Base-by-base conservation (phyloP, 1,284 basidiomycete genomes). In the Cryptococcus sp. region DNA sequence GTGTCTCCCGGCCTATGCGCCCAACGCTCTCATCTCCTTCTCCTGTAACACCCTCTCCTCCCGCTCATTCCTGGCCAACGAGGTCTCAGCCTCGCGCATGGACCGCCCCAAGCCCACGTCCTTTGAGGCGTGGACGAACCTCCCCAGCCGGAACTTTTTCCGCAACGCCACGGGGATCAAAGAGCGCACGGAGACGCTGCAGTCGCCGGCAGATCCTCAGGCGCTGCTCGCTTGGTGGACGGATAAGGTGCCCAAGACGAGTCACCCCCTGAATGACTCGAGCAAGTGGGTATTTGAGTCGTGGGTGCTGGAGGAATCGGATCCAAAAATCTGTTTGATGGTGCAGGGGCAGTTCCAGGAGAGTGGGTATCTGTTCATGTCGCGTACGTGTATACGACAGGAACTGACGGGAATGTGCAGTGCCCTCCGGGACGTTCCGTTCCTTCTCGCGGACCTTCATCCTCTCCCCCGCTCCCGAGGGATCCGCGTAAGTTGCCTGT, bases 361-460 rank as follows among this genome's bases (percentile, higher is more conserved):
- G 82, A 80, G 92, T 92, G 68, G 67, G 86, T 80, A 11, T 46
- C 20, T 46, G 12, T 40, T 46, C 9, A 12, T 47, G 46, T 13
- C n/a, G 15, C n/a, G 45, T 12, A 28, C 9, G n/a, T 21, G 8
- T 28, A n/a, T 13, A 61, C 46, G 35, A 21, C 21, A 18, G 20
- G 11, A 23, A 15, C 45, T 42, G 15, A 44, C 15, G 66, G n/a
- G 18, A 15, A 20, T 16, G 21, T 15, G 3, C 33, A 71, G 63
- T 68, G 55, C 63, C 63, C 2, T 67, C 62, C 0, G 59, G 57
- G 2, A 61, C 60, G 9, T 79, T 92, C 24, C 85, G 95, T 45
- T 96, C 93, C 6, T 98, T 98, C 74, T 92, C 96, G 71, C 84
- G 95, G 50, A 87, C 89, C 0, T 96, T 98, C 70, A 82, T 97